Evolutionary conservation across 805 yeast species (phyloP).

Genomic region (Candida succiphila): DNA sequence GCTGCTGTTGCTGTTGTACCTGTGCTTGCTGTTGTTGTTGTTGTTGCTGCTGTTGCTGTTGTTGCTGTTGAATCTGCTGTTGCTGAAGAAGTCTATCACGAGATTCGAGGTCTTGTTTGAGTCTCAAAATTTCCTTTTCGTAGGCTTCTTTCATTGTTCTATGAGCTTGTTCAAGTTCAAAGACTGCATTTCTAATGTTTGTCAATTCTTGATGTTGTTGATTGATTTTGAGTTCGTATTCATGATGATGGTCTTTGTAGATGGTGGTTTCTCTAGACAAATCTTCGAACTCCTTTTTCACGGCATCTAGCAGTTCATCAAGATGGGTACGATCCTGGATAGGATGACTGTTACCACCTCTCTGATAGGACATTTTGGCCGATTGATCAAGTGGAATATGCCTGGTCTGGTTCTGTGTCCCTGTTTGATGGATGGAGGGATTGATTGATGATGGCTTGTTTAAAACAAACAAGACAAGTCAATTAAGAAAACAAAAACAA

Average conservation of each 20-base stretch:
- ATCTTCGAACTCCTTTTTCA: slow-evolving; percentile 82
- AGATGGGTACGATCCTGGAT: slow-evolving; percentile 21
- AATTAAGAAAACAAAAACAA: too few species aligned
- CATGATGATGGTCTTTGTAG: slow-evolving; percentile 85
- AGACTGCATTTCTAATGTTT: slow-evolving; percentile 88
- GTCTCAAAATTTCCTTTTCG: slow-evolving; percentile 81
- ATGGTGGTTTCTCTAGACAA: slow-evolving; percentile 79
- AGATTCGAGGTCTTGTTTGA: slow-evolving; percentile 78
- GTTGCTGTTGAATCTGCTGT: slow-evolving; percentile 29
- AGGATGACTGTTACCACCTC: slow-evolving; percentile 13
- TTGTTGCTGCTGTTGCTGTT: slow-evolving; percentile 33
- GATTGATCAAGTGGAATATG: too few species aligned
- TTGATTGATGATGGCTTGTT: not conserved
- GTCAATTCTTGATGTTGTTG: slow-evolving; percentile 93
- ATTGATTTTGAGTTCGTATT: slow-evolving; percentile 77
- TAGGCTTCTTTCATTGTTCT: slow-evolving; percentile 91
- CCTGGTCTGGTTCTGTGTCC: too few species aligned
- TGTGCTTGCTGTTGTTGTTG: slow-evolving; percentile 21
- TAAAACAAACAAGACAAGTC: too few species aligned
- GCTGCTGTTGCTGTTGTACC: slow-evolving; percentile 21
- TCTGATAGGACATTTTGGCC: slow-evolving; percentile 18
- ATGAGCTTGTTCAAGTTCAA: slow-evolving; percentile 89
- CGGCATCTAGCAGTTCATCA: slow-evolving; percentile 79
- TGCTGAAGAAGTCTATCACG: slow-evolving; percentile 52
- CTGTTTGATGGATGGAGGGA: not conserved